phyloP scores from a whole-genome alignment of 805 yeast genomes.

The Monosporozyma aquatica region DNA sequence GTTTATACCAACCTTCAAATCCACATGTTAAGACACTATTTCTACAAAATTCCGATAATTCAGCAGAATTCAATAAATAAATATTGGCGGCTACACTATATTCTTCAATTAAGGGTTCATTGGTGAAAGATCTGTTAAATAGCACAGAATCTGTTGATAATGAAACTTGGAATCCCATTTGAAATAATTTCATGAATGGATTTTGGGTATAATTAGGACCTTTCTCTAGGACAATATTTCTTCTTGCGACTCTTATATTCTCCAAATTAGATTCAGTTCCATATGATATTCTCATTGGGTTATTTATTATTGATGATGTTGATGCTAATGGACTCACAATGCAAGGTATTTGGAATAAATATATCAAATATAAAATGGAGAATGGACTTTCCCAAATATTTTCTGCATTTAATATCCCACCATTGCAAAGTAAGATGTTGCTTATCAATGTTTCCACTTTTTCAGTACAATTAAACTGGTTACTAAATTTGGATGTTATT shows the following conservation, averaged over 20 bases:
- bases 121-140: constrained; percentile 22
- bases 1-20: constrained; percentile 22
- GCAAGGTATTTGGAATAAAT: constrained; percentile 21
- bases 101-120: constrained; percentile 25
- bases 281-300: background rate
- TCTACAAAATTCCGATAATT: constrained; percentile 22
- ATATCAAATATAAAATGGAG: constrained; percentile 16
- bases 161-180: constrained; percentile 18
- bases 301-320: constrained; percentile 2
- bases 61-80: constrained; percentile 22
- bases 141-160: constrained; percentile 21
- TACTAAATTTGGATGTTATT: constrained; percentile 20
- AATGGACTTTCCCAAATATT: constrained; percentile 16
- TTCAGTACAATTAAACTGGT: constrained; percentile 13
- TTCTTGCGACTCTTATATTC: background rate
- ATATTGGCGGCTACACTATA: constrained; percentile 27
- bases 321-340: constrained; percentile 23
- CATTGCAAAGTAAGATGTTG: constrained; percentile 19
- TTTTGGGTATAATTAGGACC: constrained; percentile 12
- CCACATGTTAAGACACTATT: constrained; percentile 22
- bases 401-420: constrained; percentile 20
- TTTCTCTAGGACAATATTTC: constrained; percentile 1
- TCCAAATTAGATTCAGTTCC: background rate
- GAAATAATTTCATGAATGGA: constrained; percentile 23
- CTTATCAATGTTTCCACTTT: constrained; percentile 21